Evolutionary conservation across 176 grass and related monocot genomes (phyloP), one percentile per base, ranked within the genome.

Genomic region (Poa pratensis): DNA sequence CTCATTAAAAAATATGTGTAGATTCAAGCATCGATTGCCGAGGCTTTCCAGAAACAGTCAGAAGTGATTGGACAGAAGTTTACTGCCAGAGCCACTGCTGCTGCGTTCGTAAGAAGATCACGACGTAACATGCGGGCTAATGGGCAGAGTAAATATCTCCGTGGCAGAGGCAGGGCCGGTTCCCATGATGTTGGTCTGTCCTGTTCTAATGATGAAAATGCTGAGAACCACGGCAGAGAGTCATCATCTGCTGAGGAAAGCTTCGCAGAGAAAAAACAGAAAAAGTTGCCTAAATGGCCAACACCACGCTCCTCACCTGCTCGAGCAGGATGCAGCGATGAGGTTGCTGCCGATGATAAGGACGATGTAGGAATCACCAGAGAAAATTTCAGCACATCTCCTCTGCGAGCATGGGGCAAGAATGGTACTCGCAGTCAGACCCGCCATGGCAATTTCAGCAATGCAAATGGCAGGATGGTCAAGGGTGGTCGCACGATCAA

Each of bases 1-100:
- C 53, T 70, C 52, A 24, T 68, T 82, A 72, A 88, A 46, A 3
- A 67, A 43, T 87, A n/a, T 43, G 24, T 83, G 71, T 84, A 96
- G 94, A 96, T 96, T 79, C 94, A 96, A 93, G 91, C 80, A 87
- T 91, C 82, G 48, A 96, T 96, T 83, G 89, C 91, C 46, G 94
- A 96, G 57, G 86, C 94, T 53, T 88, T 89, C 68, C 85, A 87
- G 73, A 87, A 90, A 69, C 94, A 96, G 79, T 58, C 84, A 62
- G 94, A 96, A 82, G 91, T 87, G 8, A 87, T 96, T 68, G 89
- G 91, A 82, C 84, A 65, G 79, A 91, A 64, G 78, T 65, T 84
- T 37, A 81, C 62, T 49, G 64, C 84, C 46, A 95, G 86, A 87
- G 78, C 76, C 46, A 77, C 84, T 78, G 80, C 88, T 51, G 64